Percentiles rank a stretch among this genome's conserved stretches.
Evolutionary conservation across 129 eudicot species (phyloP).

Genomic region (Pittosporum tobira): DNA sequence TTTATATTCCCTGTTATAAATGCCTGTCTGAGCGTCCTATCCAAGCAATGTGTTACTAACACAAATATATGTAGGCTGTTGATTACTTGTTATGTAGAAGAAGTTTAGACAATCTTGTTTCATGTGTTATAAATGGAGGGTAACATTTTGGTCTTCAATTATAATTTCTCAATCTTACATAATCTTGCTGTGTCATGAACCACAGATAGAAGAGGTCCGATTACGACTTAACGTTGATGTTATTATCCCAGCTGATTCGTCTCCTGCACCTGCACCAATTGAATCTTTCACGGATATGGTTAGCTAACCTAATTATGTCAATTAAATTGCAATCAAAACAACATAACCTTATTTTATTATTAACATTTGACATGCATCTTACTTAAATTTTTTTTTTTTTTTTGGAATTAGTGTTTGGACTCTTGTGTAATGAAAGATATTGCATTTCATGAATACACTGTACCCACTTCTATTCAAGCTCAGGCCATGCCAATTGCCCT

Average conservation of each 20-base stretch:
- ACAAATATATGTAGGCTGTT: not conserved
- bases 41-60: not conserved
- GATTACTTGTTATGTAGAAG: not conserved
- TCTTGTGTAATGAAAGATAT: constrained; percentile 68
- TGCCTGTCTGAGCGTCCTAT: not conserved
- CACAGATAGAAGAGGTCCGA: constrained; percentile 75
- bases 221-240: constrained; percentile 80
- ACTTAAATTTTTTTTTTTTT: not conserved
- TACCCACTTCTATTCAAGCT: constrained; percentile 83
- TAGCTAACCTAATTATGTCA: constrained; percentile 8
- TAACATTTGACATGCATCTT: constrained; percentile 1
- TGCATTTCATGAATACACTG: constrained; percentile 57
- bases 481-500: constrained; percentile 92
- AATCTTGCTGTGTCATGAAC: constrained; percentile 1
- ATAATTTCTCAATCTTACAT: not conserved
- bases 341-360: not conserved
- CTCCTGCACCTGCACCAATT: constrained; percentile 68
- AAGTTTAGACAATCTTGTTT: not conserved
- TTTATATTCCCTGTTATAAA: too few relatives aligned
- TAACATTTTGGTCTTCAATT: not conserved
- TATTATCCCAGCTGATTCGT: constrained; percentile 49
- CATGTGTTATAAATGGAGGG: too few relatives aligned
- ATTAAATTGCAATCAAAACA: not conserved
- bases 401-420: constrained; percentile 38
- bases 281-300: constrained; percentile 86